Evolutionary conservation across 2,329 filamentous ascomycete genomes (phyloP), one percentile per base, ranked within the genome.

Genomic region (Penicillium psychrosexuale): DNA sequence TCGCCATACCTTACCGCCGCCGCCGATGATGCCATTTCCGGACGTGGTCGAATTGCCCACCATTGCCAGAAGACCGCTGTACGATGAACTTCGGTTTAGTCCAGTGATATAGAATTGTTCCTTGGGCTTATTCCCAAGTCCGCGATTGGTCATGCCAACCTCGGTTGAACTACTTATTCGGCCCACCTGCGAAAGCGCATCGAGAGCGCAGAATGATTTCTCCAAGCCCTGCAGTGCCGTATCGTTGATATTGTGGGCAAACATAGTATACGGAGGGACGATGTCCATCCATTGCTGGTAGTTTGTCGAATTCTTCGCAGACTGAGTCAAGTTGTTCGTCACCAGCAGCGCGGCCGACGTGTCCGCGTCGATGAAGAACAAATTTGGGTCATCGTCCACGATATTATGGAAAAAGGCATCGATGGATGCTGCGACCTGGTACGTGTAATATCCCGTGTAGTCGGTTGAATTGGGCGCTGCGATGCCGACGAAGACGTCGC

Each of bases 291-390:
- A 87, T 64, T 78, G 71, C 3, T 79, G 66, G 56, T 81, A 79
- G 12, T 85, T 76, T 1, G 77, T 71, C 2, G 74, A 75, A 47
- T 77, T 75, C 0, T 77, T 64, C 4, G 75, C 65, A 7, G 76
- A 72, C 7, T 77, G 67, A 0, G 88, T 91, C 43, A 73, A 55
- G 46, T 92, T 88, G 50, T 85, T 81, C 0, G 91, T 95, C 42
- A 89, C 86, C 39, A 99, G 80, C 27, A 99, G 78, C 2, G 90
- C 89, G 2, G 90, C 87, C 30, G 81, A 82, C 40, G 84, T 86
- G 71, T 97, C 94, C 24, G 90, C 91, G 67, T 97, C 94, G 49
- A 97, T 84, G 74, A 92, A 88, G 63, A 85, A 83, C 8, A 97
- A 78, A 60, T 87, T 82, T 0, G 83, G 77, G 19, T 78, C 69